phyloP scores from a whole-genome alignment of 2,329 filamentous ascomycete species.

The Aspergillus sp. region DNA sequence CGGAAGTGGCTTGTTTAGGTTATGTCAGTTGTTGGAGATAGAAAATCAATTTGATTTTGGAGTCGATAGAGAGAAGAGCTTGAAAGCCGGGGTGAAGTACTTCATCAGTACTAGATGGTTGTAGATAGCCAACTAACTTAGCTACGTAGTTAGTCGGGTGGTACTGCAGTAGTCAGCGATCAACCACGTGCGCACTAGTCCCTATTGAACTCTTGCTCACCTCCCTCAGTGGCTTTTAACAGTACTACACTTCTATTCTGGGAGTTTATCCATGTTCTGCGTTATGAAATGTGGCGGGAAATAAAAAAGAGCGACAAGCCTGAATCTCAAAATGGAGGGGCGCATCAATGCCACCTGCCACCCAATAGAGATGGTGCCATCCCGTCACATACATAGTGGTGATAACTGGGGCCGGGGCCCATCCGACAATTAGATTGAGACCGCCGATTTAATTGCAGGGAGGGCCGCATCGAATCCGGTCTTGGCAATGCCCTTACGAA shows the following conservation, averaged over 20 bases:
- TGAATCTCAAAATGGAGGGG: neutral
- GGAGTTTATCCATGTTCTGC: neutral
- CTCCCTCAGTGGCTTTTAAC: too few relatives aligned
- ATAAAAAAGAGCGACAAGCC: neutral
- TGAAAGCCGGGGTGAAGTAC: too few relatives aligned
- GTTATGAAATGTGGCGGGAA: neutral
- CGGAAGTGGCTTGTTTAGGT: neutral
- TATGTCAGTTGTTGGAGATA: neutral
- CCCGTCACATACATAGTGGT: neutral
- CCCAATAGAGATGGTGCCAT: neutral
- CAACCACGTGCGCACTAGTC: neutral
- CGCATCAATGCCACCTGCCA: neutral
- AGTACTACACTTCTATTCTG: neutral
- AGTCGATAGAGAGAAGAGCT: too few relatives aligned
- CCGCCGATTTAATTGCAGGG: constrained; percentile 11
- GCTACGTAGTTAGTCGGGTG: too few relatives aligned
- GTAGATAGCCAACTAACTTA: too few relatives aligned
- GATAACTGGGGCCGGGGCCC: constrained; percentile 1
- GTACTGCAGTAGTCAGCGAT: neutral
- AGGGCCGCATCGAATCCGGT: neutral
- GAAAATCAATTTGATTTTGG: too few relatives aligned
- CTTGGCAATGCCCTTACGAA: neutral
- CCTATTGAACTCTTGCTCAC: neutral
- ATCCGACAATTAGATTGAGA: constrained; percentile 2
- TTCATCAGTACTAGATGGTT: too few relatives aligned